phyloP scores from a whole-genome alignment of 345 rosid genomes.

The Eucalyptus sp. region DNA sequence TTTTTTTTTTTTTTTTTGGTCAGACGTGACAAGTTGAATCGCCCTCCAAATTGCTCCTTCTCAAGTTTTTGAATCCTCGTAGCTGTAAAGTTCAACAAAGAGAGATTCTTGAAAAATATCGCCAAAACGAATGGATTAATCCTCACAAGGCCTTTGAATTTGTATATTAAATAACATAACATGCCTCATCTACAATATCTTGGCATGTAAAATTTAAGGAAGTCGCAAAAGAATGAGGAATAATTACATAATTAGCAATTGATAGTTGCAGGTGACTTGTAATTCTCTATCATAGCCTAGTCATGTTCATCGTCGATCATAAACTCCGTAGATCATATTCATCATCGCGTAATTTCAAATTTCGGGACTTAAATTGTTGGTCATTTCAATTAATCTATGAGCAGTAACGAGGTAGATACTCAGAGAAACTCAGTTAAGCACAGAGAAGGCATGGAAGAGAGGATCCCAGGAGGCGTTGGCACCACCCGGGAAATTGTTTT shows the following conservation, averaged over 20 bases:
- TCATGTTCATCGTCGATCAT: not conserved
- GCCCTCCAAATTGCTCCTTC: not conserved
- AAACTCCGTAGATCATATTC: not conserved
- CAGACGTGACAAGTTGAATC: not conserved
- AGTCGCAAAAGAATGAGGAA: not conserved
- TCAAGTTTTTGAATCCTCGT: not conserved
- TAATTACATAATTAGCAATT: not conserved
- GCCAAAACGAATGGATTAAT: not conserved
- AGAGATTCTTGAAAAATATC: not conserved
- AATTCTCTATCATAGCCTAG: not conserved
- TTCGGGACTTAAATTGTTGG: not conserved
- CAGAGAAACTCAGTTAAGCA: not conserved
- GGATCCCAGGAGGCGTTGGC: not conserved
- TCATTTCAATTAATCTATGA: not conserved
- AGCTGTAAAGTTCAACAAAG: not conserved
- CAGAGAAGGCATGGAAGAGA: not conserved
- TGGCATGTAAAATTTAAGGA: not conserved
- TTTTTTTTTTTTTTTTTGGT: no score
- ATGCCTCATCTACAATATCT: not conserved
- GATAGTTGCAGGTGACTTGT: not conserved
- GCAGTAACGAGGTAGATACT: not conserved
- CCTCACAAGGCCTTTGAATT: not conserved
- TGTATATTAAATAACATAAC: not conserved
- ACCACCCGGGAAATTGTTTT: not conserved
- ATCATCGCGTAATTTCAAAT: not conserved